phyloP scores from a whole-genome alignment of 2,329 filamentous ascomycete species.

The Zasmidium angulare region DNA sequence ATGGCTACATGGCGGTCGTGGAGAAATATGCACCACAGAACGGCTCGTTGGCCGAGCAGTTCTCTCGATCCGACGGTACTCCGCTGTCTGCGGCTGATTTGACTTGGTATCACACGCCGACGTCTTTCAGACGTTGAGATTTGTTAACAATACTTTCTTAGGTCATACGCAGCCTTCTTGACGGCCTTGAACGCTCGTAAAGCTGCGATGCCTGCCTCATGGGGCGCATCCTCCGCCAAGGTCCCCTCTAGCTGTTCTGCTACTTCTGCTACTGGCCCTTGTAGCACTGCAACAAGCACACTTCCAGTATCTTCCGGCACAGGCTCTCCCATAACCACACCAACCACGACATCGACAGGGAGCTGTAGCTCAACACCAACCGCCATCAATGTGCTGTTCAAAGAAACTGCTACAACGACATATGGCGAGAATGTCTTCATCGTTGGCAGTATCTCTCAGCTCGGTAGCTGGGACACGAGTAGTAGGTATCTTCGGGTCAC shows the following conservation, averaged over 20 bases:
- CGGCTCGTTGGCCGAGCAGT: conserved; percentile 70
- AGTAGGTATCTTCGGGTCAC: conserved; percentile 15
- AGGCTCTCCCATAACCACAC: background rate
- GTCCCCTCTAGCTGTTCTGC: conserved; percentile 27
- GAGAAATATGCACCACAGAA: conserved; percentile 53
- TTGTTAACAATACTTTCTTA: background rate
- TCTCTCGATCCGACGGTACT: conserved; percentile 47
- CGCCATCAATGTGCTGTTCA: conserved; percentile 44
- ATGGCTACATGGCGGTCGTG: conserved; percentile 50
- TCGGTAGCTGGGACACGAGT: conserved; percentile 59
- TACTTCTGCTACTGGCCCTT: conserved; percentile 28
- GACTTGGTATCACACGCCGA: conserved; percentile 54
- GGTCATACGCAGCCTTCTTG: conserved; percentile 67
- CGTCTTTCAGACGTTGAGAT: background rate
- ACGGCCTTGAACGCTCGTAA: conserved; percentile 61
- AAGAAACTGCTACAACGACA: conserved; percentile 44
- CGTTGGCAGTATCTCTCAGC: conserved; percentile 57
- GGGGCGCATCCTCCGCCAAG: conserved; percentile 41
- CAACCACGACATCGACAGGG: conserved; percentile 19
- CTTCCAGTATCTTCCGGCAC: conserved; percentile 22
- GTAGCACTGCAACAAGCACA: conserved; percentile 29
- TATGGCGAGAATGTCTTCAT: conserved; percentile 66
- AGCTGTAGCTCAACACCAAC: conserved; percentile 25
- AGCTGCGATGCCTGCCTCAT: conserved; percentile 56
- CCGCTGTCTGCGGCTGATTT: conserved; percentile 66